Evolutionary conservation across 2,329 filamentous ascomycete genomes (phyloP).

Genomic region (Tolypocladium album): DNA sequence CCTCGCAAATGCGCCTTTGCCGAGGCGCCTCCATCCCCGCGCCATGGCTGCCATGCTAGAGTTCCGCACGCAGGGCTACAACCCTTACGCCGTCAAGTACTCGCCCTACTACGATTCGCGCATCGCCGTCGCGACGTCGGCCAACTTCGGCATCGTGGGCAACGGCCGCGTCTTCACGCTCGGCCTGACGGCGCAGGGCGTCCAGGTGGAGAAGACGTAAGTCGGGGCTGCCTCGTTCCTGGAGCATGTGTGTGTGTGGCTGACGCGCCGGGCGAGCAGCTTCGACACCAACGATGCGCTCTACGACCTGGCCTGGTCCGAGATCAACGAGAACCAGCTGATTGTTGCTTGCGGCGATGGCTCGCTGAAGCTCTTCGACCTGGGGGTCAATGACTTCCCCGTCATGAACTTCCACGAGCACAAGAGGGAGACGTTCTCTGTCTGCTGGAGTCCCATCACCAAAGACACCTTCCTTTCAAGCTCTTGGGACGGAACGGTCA

Average conservation of each 20-base stretch:
- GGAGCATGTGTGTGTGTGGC: background rate
- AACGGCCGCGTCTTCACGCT: conserved; percentile 86
- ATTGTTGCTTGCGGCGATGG: conserved; percentile 86
- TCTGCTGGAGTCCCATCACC: conserved; percentile 82
- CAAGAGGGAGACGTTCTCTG: conserved; percentile 83
- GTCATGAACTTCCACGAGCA: conserved; percentile 91
- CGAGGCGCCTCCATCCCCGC: conserved; percentile 1
- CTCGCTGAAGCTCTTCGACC: conserved; percentile 88
- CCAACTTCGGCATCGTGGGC: conserved; percentile 94
- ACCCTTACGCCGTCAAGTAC: conserved; percentile 96
- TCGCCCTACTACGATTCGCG: conserved; percentile 96
- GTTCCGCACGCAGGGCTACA: conserved; percentile 86
- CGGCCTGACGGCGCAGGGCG: conserved; percentile 70
- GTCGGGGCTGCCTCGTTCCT: conserved; percentile 6
- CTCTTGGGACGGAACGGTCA: conserved; percentile 94
- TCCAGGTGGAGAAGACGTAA: conserved; percentile 74
- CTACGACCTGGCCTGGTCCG: conserved; percentile 91
- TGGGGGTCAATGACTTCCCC: conserved; percentile 70
- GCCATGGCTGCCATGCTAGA: conserved; percentile 67
- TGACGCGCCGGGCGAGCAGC: conserved; percentile 29
- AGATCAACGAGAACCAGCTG: conserved; percentile 91
- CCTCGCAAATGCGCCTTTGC: background rate
- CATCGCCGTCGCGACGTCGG: conserved; percentile 78
- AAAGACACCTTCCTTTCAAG: conserved; percentile 87
- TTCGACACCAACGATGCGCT: conserved; percentile 97